These are phyloP conservation scores for Corylus avellana DNA, from an alignment of 306 rosid genomes.

Conservation along the genomic window DNA sequence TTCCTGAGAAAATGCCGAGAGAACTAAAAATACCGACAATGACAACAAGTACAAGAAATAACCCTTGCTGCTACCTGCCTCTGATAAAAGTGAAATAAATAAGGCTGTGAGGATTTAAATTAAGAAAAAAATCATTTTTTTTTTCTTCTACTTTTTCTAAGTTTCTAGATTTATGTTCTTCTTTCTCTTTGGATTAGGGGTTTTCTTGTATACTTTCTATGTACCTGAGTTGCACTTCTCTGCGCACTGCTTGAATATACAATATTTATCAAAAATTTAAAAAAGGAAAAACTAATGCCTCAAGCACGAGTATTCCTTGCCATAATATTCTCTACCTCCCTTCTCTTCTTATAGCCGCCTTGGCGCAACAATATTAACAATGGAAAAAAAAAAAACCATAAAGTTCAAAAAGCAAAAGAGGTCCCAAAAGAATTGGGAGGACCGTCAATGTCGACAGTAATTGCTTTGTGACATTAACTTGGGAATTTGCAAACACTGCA, in stretches of 20 bases:
- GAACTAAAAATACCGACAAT: background rate
- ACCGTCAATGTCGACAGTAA: slow-evolving; percentile 38
- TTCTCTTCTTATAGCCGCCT: background rate
- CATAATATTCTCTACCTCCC: background rate
- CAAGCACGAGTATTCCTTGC: background rate
- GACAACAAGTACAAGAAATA: slow-evolving; percentile 2
- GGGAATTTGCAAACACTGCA: slow-evolving; percentile 54
- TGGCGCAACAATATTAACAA: background rate
- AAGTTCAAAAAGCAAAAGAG: background rate
- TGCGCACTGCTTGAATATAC: too few species aligned
- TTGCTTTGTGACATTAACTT: slow-evolving; percentile 48
- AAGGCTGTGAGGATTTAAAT: background rate
- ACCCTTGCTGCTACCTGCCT: background rate
- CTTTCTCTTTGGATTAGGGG: too few species aligned
- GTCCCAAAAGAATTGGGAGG: slow-evolving; percentile 20
- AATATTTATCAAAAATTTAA: too few species aligned
- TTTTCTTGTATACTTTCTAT: too few species aligned
- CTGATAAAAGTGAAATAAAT: background rate
- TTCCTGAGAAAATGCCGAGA: background rate
- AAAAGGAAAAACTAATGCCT: background rate
- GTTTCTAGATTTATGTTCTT: too few species aligned
- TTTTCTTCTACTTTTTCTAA: too few species aligned
- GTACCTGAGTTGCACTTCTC: too few species aligned
- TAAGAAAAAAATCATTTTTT: background rate
- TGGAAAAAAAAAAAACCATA: too few species aligned